Base-by-base conservation (phyloP, 192 early-diverging fungal genomes). In the Phycomyces blakesleeanus region DNA sequence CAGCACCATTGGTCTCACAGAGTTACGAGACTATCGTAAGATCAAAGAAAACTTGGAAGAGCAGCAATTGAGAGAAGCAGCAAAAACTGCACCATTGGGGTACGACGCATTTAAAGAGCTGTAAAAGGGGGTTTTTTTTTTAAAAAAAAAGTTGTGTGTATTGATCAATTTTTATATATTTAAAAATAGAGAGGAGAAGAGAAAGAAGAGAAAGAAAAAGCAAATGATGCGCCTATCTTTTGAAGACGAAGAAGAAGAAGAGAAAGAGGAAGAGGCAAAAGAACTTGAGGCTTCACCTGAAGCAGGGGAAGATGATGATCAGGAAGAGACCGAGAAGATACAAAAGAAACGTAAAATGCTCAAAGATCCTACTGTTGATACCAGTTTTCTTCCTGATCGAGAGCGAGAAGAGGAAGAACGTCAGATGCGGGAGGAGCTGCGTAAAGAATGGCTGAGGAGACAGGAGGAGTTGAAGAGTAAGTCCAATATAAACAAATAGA, bases 341-440 rank as follows among this genome's bases (percentile, higher is more conserved):
- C 29, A 71, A 58, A 84, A 78, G 54, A 81, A 82, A 37, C 65
- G 73, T 38, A 82, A 77, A 67, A 68, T 83, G 54, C 77, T 82
- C 44, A 98, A 96, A 68, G 89, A 98, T 76, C 95, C 95, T 0
- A 68, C 72, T 18, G 92, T 96, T 56, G 93, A 98, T 58, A 98
- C 95, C 1, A 91, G 88, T 51, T 96, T 96, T 70, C 73, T 98
- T 52, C 94, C 93, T 7, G 95, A 98, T 73, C 78, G 86, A 20
- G 91, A 94, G 55, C 85, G 94, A 47, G 94, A 96, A 60, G 90
- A 86, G 53, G 63, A 71, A 18, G 95, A 98, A 57, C 79, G 83
- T 3, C 66, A 61, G 27, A 73, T 84, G 39, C 81, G 94, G 9
- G 92, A 96, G 55, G 73, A 86, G 47, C 64, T 98, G 55, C 75